Percentiles rank a stretch among this genome's conserved stretches.
Evolutionary conservation across 2,329 filamentous ascomycete species (phyloP).

Genomic region (Cercospora canescens): DNA sequence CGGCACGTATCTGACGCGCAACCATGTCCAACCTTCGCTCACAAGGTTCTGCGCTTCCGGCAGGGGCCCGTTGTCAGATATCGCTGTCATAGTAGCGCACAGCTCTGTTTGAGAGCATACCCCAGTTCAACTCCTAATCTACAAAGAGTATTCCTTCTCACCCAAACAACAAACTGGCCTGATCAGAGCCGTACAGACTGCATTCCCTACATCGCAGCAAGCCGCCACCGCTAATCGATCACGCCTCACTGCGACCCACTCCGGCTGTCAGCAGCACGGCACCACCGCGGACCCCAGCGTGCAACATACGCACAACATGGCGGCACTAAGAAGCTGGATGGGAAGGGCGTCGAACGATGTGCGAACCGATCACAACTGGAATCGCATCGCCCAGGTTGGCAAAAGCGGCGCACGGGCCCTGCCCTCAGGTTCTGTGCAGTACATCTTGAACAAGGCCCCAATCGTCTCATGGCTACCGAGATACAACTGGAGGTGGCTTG

Average conservation of each 20-base stretch:
- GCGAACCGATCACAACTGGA: slow-evolving; percentile 29
- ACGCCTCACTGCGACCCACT: background rate
- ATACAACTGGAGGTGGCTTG: slow-evolving; percentile 62
- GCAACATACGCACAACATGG: background rate
- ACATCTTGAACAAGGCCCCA: slow-evolving; percentile 61
- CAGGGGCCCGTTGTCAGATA: background rate
- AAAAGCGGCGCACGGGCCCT: slow-evolving; percentile 41
- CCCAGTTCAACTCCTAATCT: background rate
- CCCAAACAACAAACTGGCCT: background rate
- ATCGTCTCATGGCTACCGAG: slow-evolving; percentile 63
- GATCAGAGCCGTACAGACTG: background rate
- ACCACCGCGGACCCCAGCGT: too few species aligned
- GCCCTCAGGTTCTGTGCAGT: slow-evolving; percentile 56
- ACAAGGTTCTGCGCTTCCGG: background rate
- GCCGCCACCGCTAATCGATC: background rate
- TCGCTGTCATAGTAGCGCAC: background rate
- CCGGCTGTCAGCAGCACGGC: background rate
- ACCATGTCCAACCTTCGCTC: background rate
- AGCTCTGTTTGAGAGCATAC: background rate
- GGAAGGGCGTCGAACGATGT: slow-evolving; percentile 21
- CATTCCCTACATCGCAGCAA: background rate
- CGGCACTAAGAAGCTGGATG: slow-evolving; percentile 5
- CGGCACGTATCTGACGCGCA: background rate
- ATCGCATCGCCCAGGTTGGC: slow-evolving; percentile 32
- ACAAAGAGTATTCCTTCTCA: background rate